Conservation (phyloP, 2,329 filamentous ascomycete genomes). For the Pseudocercospora pini-densiflorae region DNA sequence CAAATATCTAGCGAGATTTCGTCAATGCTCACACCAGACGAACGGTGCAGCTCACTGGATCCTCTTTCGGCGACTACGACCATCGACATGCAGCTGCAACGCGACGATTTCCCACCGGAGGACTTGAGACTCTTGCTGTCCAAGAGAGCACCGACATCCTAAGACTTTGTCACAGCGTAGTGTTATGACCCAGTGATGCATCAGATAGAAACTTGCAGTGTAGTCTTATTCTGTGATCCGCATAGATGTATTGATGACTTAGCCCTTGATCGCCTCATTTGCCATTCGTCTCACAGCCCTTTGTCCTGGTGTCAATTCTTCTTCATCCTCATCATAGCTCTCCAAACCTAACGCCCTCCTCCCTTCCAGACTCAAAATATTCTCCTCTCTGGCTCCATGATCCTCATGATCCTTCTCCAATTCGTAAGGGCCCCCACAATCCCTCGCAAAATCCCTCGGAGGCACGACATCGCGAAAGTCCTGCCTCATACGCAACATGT, state of each 20-base stretch:
- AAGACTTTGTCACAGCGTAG: no score
- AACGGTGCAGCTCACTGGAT: no score
- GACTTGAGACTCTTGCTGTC: no score
- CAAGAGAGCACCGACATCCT: no score
- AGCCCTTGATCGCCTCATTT: constrained; percentile 16
- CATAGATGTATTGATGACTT: background rate
- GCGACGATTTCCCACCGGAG: no score
- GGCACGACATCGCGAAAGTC: constrained; percentile 12
- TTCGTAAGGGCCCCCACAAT: constrained; percentile 13
- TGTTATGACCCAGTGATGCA: no score
- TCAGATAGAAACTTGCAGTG: no score
- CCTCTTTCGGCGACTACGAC: no score
- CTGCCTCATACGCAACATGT: constrained; percentile 13
- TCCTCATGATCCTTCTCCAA: constrained; percentile 13
- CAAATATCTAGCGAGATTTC: no score
- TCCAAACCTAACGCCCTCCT: constrained; percentile 15
- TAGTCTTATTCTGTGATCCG: no score
- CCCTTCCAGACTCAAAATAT: constrained; percentile 15
- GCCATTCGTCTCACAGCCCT: constrained; percentile 11
- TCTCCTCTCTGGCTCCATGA: constrained; percentile 14
- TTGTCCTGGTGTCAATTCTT: constrained; percentile 10
- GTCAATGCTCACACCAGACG: no score
- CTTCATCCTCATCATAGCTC: constrained; percentile 13
- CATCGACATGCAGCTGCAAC: no score
- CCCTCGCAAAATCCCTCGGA: constrained; percentile 9